Percentiles rank a stretch among this genome's conserved stretches.
Evolutionary conservation across 257 asterid genomes (phyloP).

Genomic region (Henckelia pumila): DNA sequence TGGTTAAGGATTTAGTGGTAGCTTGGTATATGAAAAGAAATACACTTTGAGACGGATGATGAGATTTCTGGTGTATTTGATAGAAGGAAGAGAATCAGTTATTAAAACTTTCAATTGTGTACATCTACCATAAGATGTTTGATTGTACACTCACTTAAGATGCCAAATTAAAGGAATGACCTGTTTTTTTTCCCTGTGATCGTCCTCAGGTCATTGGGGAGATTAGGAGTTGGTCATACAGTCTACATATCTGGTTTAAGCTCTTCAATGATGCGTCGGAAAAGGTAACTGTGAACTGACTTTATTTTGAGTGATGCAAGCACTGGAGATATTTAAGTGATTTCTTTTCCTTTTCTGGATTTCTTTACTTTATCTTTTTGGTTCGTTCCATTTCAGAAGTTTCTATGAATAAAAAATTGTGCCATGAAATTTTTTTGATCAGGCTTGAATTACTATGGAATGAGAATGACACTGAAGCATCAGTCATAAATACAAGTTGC

Average conservation of each 20-base stretch:
- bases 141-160: background rate
- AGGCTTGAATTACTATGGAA: constrained; percentile 79
- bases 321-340: too few relatives aligned
- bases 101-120: background rate
- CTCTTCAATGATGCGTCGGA: constrained; percentile 44
- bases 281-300: constrained; percentile 39
- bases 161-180: background rate
- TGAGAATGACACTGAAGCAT: constrained; percentile 59
- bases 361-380: background rate
- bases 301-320: background rate
- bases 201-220: constrained; percentile 72
- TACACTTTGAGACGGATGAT: background rate
- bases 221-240: constrained; percentile 69
- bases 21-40: background rate
- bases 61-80: background rate
- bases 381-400: background rate
- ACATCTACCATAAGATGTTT: background rate
- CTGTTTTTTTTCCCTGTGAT: background rate
- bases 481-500: constrained; percentile 75
- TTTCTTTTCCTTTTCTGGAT: too few relatives aligned
- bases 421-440: constrained; percentile 20
- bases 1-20: background rate
- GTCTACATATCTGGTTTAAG: constrained; percentile 72
- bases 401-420: constrained; percentile 8
- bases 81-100: background rate